A percentile compares a stretch with the other conserved stretches of the same genome.
phyloP scores from a whole-genome alignment of 306 rosid genomes.

The Psophocarpus tetragonolobus region DNA sequence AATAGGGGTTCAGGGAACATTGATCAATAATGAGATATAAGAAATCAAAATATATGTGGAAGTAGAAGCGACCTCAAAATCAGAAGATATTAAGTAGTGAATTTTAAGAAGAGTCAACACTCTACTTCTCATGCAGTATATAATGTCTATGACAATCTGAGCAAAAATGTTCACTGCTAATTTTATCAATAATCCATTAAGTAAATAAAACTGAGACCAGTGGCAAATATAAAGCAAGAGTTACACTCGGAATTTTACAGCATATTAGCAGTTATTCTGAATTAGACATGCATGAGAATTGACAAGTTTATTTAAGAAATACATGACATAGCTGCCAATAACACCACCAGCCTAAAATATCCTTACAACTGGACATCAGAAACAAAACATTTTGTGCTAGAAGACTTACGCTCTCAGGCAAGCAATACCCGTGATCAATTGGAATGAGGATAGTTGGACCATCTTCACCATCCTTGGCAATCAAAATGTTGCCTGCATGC shows the following conservation, averaged over 20 bases:
- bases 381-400: neutral
- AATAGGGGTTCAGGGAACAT: neutral
- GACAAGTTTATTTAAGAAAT: constrained; percentile 13
- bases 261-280: constrained; percentile 1
- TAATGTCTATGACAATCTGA: constrained; percentile 15
- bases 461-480: constrained; percentile 43
- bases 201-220: neutral
- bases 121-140: neutral
- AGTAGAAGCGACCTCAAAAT: neutral
- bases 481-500: constrained; percentile 68
- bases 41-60: neutral
- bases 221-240: constrained; percentile 4
- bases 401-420: constrained; percentile 57
- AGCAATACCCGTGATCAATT: constrained; percentile 70
- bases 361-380: neutral
- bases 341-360: constrained; percentile 24
- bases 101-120: constrained; percentile 1
- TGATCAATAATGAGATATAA: no score
- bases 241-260: neutral
- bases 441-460: constrained; percentile 54
- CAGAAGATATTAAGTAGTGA: neutral
- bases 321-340: neutral
- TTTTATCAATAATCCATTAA: neutral
- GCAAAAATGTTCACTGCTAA: neutral
- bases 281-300: constrained; percentile 11